Evolutionary conservation across 2,329 filamentous ascomycete genomes (phyloP).

Genomic region (Aspergillus aculeatinus): DNA sequence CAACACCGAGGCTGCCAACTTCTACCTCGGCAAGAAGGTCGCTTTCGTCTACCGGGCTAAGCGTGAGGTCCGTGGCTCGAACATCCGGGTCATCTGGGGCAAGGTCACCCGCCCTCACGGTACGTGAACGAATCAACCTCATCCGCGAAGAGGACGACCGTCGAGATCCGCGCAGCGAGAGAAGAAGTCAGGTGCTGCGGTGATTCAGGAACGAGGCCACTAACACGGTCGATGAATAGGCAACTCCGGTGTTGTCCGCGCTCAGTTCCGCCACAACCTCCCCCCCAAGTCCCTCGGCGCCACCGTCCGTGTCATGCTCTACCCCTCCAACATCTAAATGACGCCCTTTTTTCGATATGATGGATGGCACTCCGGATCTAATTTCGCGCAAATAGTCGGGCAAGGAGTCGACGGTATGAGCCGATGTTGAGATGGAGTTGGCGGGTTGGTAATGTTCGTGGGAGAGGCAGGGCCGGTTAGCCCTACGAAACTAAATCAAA

Average conservation of each 20-base stretch:
- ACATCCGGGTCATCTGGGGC: slow-evolving; percentile 99
- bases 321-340: slow-evolving; percentile 93
- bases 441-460: slow-evolving; percentile 43
- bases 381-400: slow-evolving; percentile 36
- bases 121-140: slow-evolving; percentile 48
- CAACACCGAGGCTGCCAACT: slow-evolving; percentile 83
- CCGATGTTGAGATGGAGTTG: slow-evolving; percentile 42
- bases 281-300: slow-evolving; percentile 96
- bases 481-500: slow-evolving; percentile 41
- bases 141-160: not conserved
- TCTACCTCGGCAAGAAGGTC: slow-evolving; percentile 99
- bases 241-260: slow-evolving; percentile 97
- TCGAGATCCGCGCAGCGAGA: slow-evolving; percentile 4
- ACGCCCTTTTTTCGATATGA: slow-evolving; percentile 34
- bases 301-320: slow-evolving; percentile 94
- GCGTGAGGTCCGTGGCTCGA: slow-evolving; percentile 93
- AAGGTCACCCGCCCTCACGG: slow-evolving; percentile 95
- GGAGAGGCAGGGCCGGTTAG: slow-evolving; percentile 40
- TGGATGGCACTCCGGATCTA: slow-evolving; percentile 37
- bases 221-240: slow-evolving; percentile 52
- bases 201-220: not conserved
- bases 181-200: not conserved
- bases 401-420: slow-evolving; percentile 40
- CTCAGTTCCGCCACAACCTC: slow-evolving; percentile 95
- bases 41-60: slow-evolving; percentile 97